A percentile compares a stretch with the other conserved stretches of the same genome.
These are phyloP conservation scores for Penicillium sp. DNA, from an alignment of 2,329 filamentous ascomycete genomes.

Conservation along the genomic window DNA sequence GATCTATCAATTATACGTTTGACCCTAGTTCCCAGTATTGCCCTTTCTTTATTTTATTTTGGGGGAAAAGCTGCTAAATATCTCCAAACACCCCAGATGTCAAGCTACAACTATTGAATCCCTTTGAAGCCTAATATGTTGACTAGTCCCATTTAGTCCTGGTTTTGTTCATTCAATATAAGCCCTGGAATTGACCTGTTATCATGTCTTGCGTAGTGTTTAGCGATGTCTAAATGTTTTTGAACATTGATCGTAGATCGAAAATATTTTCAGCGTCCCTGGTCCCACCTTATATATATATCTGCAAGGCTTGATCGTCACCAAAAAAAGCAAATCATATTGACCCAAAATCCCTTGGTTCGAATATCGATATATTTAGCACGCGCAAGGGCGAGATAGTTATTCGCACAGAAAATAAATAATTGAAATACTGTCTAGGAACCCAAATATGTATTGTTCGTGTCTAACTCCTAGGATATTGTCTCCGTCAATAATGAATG, in stretches of 20 bases:
- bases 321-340: not conserved
- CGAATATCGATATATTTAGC: not conserved
- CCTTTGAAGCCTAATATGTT: not conserved
- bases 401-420: not conserved
- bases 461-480: slow-evolving; percentile 17
- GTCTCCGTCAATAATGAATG: slow-evolving; percentile 11
- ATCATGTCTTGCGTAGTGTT: not conserved
- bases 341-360: not conserved
- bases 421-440: not conserved
- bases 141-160: slow-evolving; percentile 1
- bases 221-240: too few species aligned
- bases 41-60: not conserved
- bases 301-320: slow-evolving; percentile 1
- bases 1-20: slow-evolving; percentile 1
- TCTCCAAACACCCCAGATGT: not conserved
- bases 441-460: slow-evolving; percentile 6
- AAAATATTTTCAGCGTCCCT: not conserved
- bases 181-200: too few species aligned
- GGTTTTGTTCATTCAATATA: not conserved
- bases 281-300: slow-evolving; percentile 4
- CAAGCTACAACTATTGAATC: not conserved
- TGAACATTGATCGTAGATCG: not conserved
- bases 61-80: not conserved
- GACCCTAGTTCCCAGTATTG: not conserved
- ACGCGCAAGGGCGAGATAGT: not conserved